Evolutionary conservation across 2,329 filamentous ascomycete genomes (phyloP).

Genomic region (Colletotrichum australisinense): DNA sequence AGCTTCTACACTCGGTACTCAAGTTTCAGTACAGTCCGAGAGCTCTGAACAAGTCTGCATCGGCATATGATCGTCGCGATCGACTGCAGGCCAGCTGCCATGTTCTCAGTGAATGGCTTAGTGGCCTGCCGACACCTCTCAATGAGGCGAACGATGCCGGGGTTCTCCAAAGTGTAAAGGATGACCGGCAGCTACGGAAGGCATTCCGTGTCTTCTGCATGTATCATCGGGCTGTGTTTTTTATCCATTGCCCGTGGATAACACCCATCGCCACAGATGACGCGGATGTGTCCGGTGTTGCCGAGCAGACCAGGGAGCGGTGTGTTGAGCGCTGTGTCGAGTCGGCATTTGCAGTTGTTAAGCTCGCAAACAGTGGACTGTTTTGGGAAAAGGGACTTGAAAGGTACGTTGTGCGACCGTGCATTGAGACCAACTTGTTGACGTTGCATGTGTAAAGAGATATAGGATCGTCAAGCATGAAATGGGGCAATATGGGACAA

Average conservation of each 20-base stretch:
- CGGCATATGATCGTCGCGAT: constrained; percentile 12
- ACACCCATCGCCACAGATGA: background rate
- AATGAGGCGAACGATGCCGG: constrained; percentile 14
- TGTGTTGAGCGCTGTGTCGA: constrained; percentile 23
- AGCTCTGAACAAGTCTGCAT: constrained; percentile 8
- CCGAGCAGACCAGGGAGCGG: constrained; percentile 5
- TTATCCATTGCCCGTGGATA: constrained; percentile 27
- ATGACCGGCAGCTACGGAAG: constrained; percentile 11
- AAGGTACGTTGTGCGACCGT: background rate
- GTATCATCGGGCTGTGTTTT: constrained; percentile 23
- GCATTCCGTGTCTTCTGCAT: constrained; percentile 28
- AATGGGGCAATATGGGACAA: constrained; percentile 27
- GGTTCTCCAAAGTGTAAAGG: constrained; percentile 11
- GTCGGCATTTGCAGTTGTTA: constrained; percentile 23
- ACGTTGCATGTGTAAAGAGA: background rate
- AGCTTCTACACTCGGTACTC: constrained; percentile 19
- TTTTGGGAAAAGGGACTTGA: constrained; percentile 26
- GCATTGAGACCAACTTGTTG: background rate
- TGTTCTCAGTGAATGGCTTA: constrained; percentile 22
- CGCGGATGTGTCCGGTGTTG: background rate
- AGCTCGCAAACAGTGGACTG: constrained; percentile 20
- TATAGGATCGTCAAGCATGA: constrained; percentile 9
- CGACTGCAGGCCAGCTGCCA: constrained; percentile 21
- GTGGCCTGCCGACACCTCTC: constrained; percentile 11
- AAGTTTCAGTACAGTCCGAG: constrained; percentile 28